These are phyloP conservation scores for Choanephora cucurbitarum DNA, from an alignment of 371 early-diverging fungal species.

Conservation along the genomic window DNA sequence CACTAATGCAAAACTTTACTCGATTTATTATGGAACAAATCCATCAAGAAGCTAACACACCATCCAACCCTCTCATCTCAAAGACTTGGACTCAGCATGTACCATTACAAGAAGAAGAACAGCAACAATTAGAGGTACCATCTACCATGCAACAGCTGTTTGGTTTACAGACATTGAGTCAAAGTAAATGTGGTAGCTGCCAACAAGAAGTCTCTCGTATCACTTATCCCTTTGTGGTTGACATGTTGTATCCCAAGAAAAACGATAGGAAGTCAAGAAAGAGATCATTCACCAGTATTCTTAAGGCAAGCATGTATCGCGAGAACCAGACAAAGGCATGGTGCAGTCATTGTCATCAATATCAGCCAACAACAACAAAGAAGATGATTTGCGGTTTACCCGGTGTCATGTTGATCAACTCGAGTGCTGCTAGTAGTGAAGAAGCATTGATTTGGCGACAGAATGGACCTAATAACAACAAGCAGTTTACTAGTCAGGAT, in stretches of 20 bases:
- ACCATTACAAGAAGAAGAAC: constrained; percentile 2
- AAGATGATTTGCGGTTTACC: constrained; percentile 67
- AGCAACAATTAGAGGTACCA: constrained; percentile 22
- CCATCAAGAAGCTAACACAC: constrained; percentile 66
- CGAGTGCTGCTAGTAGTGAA: constrained; percentile 59
- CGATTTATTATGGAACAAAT: constrained; percentile 92
- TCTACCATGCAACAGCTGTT: constrained; percentile 75
- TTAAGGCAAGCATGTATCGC: constrained; percentile 69
- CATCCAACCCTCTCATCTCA: constrained; percentile 42
- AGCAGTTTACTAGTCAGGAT: constrained; percentile 13
- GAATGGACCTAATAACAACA: constrained; percentile 43
- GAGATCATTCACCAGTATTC: constrained; percentile 58
- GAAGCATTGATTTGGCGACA: constrained; percentile 56
- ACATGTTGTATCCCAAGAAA: constrained; percentile 72
- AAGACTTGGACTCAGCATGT: constrained; percentile 18
- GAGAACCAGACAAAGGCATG: constrained; percentile 79
- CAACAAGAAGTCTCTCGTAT: constrained; percentile 60
- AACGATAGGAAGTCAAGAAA: constrained; percentile 45
- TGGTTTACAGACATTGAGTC: constrained; percentile 64
- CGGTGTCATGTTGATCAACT: constrained; percentile 69
- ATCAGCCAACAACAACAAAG: constrained; percentile 68
- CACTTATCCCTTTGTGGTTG: constrained; percentile 77
- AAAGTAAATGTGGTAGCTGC: constrained; percentile 68
- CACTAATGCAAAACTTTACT: constrained; percentile 81
- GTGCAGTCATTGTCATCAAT: constrained; percentile 76